These are phyloP conservation scores for Comarum palustre DNA, from an alignment of 306 rosid species.

Conservation along the genomic window DNA sequence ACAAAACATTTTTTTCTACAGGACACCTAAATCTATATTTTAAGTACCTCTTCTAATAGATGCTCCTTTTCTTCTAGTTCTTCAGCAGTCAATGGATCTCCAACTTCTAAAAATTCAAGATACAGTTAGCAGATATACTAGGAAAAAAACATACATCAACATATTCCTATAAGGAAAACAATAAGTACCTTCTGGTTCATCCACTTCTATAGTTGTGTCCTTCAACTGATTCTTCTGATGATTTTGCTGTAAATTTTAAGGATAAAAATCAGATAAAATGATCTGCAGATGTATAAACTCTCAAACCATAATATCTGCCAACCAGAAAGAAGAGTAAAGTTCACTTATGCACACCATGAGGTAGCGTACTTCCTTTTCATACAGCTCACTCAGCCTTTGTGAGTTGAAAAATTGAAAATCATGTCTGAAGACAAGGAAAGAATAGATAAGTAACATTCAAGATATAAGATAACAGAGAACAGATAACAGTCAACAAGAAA, in stretches of 20 bases:
- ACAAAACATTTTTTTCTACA: constrained; percentile 15
- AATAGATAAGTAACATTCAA: constrained; percentile 1
- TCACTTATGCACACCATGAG: constrained; percentile 73
- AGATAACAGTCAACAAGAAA: constrained; percentile 1
- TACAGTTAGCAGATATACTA: constrained; percentile 21
- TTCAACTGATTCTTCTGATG: constrained; percentile 97
- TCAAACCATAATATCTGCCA: not conserved
- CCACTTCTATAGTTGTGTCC: constrained; percentile 91
- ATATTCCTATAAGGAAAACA: not conserved
- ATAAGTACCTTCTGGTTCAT: constrained; percentile 79
- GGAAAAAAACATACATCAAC: not conserved
- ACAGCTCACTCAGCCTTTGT: constrained; percentile 87
- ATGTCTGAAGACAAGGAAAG: constrained; percentile 51
- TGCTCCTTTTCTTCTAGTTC: constrained; percentile 92
- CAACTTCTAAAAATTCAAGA: constrained; percentile 55
- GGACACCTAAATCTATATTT: constrained; percentile 7
- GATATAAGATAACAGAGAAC: constrained; percentile 2
- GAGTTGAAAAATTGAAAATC: constrained; percentile 96
- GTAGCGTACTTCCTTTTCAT: constrained; percentile 94
- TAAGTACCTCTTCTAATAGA: constrained; percentile 68
- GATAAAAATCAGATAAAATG: constrained; percentile 22
- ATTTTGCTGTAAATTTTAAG: constrained; percentile 59
- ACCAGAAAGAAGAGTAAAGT: constrained; percentile 12
- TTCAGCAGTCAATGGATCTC: constrained; percentile 94
- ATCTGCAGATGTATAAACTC: not conserved